Evolutionary conservation across 352 stramenopile genomes (phyloP).

Genomic region (Globisporangium paddicum): DNA sequence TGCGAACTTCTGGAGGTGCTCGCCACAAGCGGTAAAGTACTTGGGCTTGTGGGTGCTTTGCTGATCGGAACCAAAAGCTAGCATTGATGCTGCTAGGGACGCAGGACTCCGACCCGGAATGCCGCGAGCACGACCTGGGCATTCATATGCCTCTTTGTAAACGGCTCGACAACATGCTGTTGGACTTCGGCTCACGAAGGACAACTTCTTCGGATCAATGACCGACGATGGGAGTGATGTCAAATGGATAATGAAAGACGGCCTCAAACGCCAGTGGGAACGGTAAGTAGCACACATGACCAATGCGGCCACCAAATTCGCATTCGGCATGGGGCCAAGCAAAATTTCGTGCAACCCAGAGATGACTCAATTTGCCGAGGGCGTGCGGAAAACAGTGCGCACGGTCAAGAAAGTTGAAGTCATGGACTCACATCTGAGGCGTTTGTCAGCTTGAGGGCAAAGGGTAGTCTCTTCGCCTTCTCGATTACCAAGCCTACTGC

Average conservation of each 20-base stretch:
- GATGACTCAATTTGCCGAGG: not conserved
- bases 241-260: not conserved
- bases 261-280: not conserved
- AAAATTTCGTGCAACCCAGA: not conserved
- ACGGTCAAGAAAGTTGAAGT: not conserved
- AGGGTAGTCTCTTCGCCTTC: not conserved
- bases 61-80: not conserved
- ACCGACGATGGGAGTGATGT: not conserved
- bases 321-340: not conserved
- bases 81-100: not conserved
- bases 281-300: not conserved
- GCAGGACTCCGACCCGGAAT: not conserved
- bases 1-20: conserved; percentile 1
- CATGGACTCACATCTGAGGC: not conserved
- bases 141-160: not conserved
- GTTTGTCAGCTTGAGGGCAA: not conserved
- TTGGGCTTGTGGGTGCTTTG: conserved; percentile 1
- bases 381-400: not conserved
- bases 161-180: not conserved
- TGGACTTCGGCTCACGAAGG: not conserved
- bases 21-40: not conserved
- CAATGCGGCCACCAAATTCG: not conserved
- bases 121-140: not conserved
- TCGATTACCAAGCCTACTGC: not conserved
- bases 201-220: not conserved